phyloP scores from a whole-genome alignment of 495 filamentous ascomycete species.

The Mycothermus thermophilus region DNA sequence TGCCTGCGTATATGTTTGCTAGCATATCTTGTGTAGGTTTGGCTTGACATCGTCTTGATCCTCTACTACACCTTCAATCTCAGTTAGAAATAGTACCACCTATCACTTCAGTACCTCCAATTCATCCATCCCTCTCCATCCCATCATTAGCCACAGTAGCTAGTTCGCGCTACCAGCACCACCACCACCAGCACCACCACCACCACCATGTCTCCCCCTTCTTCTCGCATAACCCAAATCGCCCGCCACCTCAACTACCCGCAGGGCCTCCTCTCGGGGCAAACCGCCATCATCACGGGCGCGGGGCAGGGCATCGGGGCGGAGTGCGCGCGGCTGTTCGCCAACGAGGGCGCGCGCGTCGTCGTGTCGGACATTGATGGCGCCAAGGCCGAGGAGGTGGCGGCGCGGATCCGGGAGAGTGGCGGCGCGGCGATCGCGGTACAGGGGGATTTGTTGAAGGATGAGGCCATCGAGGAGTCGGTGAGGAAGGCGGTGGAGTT shows the following conservation, averaged over 20 bases:
- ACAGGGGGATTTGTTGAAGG: conserved; percentile 57
- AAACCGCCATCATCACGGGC: conserved; percentile 81
- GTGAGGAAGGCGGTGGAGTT: conserved; percentile 65
- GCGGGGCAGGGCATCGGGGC: conserved; percentile 83
- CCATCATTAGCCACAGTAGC: no score
- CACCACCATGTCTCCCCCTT: no score
- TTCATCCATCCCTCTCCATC: no score
- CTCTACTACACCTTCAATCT: no score
- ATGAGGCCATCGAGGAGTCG: conserved; percentile 49
- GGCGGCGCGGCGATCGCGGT: conserved; percentile 55
- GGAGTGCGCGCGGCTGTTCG: conserved; percentile 66
- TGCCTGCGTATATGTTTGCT: no score
- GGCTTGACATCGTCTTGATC: no score
- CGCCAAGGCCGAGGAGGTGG: conserved; percentile 49
- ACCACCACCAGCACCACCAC: no score
- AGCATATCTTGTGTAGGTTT: no score
- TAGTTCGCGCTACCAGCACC: no score
- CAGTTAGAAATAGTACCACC: no score
- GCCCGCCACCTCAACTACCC: conserved; percentile 68
- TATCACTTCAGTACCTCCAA: no score
- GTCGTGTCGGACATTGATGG: conserved; percentile 70
- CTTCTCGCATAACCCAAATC: no score
- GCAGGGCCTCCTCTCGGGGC: conserved; percentile 57
- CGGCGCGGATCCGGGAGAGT: conserved; percentile 47
- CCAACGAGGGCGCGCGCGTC: conserved; percentile 74